Percentiles rank a stretch among this genome's conserved stretches.
Conservation (phyloP, 768 basidiomycete genomes). For the Pisolithus albus region DNA sequence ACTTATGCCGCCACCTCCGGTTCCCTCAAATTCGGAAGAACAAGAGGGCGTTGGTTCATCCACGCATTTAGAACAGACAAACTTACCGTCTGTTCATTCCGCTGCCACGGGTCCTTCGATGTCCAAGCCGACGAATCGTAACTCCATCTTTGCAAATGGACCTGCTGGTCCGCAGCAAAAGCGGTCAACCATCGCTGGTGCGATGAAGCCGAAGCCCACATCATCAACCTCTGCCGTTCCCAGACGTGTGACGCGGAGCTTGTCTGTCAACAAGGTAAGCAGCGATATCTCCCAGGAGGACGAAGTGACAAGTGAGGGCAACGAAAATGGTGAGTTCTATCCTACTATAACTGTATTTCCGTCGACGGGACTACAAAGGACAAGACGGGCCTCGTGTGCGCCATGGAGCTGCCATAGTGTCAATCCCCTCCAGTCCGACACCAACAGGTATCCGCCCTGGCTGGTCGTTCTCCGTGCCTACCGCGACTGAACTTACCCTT, state of each 20-base stretch:
- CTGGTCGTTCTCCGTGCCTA: background rate
- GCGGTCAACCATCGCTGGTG: slow-evolving; percentile 1
- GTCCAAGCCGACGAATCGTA: background rate
- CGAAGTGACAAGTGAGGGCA: background rate
- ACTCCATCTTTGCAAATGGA: background rate
- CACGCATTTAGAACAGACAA: background rate
- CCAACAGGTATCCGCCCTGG: background rate
- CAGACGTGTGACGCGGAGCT: slow-evolving; percentile 23
- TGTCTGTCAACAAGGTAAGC: slow-evolving; percentile 20
- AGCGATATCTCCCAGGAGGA: slow-evolving; percentile 1
- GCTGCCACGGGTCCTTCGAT: background rate
- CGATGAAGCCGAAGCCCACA: slow-evolving; percentile 15
- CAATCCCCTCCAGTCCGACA: background rate
- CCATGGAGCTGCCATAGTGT: background rate
- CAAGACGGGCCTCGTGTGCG: background rate
- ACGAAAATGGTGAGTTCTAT: too few relatives aligned
- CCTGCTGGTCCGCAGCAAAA: background rate
- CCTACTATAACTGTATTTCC: too few relatives aligned
- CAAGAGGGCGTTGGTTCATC: background rate
- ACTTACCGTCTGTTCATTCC: background rate
- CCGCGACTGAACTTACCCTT: background rate
- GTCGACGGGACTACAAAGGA: background rate
- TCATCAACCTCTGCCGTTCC: slow-evolving; percentile 6
- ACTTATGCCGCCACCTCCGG: slow-evolving; percentile 4
- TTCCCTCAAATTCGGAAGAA: background rate